phyloP scores from a whole-genome alignment of 73 alveolate genomes.

The Tetrahymena borealis region DNA sequence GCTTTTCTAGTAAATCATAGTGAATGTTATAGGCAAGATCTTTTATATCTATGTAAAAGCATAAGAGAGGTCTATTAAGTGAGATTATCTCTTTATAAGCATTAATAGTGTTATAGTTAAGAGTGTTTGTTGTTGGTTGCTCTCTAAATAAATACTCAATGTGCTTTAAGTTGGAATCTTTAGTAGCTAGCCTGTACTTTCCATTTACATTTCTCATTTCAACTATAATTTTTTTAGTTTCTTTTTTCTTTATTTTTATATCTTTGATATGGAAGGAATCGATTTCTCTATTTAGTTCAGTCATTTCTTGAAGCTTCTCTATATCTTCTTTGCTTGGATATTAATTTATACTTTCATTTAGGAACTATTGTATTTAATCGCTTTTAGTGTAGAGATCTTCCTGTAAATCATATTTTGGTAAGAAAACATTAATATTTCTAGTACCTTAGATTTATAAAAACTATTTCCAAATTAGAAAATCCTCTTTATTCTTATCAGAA shows the following conservation, averaged over 20 bases:
- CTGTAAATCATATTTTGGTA: neutral
- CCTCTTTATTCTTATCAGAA: neutral
- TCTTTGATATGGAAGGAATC: no score
- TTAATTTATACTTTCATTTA: neutral
- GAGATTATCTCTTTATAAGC: neutral
- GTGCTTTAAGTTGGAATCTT: neutral
- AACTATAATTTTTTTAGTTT: neutral
- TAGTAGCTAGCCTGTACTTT: neutral
- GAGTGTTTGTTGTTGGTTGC: neutral
- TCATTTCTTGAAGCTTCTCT: no score
- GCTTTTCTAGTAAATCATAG: neutral
- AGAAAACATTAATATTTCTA: neutral
- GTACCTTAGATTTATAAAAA: neutral
- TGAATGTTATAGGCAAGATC: neutral
- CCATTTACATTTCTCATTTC: neutral
- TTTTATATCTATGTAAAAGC: neutral
- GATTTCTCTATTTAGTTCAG: no score
- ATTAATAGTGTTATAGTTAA: neutral
- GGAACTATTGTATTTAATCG: neutral
- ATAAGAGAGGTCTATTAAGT: neutral
- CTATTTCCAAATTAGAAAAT: neutral
- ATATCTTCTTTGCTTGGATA: no score
- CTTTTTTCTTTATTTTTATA: neutral
- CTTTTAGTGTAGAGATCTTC: neutral
- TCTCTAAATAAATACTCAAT: neutral